Base-by-base conservation (phyloP, 2,329 filamentous ascomycete genomes). In the Achaetomium macrosporum region DNA sequence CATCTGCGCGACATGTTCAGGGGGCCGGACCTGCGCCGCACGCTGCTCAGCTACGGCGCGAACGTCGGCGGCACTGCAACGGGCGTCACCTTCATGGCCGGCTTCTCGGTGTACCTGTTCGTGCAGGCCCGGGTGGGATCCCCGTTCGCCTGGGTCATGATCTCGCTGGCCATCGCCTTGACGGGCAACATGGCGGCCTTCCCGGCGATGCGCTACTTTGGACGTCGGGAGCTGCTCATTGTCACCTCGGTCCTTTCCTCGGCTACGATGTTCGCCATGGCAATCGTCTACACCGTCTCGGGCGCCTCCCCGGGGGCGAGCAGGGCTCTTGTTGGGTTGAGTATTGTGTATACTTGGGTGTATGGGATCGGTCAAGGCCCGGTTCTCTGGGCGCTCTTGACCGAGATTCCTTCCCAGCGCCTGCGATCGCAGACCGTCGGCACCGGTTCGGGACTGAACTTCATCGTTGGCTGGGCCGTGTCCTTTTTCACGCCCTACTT, bases 401-500 rank as follows among this genome's bases (percentile, higher is more conserved):
- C 56, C 12, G 62, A 64, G 56, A 57, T 64, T 3, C 62, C 62
- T 2, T 62, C 60, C 11, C 61, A 61, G 37, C 45, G 55, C 3
- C 51, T 64, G 37, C 57, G 62, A 10, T 58, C 53, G 30, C 61
- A 64, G 47, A 57, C 61, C 4, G 56, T 64, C 2, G 62, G 59
- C 19, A 56, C 59, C 12, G 56, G 51, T 7, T 54, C 60, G 12
- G 62, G 60, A 0, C 46, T 59, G 30, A 59, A 59, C 20, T 59
- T 58, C 7, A 46, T 61, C 15, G 44, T 59, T 36, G 54, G 53
- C 19, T 63, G 61, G 59, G 6, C 59, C 8, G 53, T 58, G 12
- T 42, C 59, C 2, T 65, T 63, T 53, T 61, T 59, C 35, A 59
- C 57, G 16, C 63, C 63, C 2, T 65, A 63, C 49, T 61, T 65